A percentile compares a stretch with the other conserved stretches of the same genome.
These are phyloP conservation scores for Boehmeria nivea DNA, from an alignment of 306 rosid genomes.

Conservation along the genomic window DNA sequence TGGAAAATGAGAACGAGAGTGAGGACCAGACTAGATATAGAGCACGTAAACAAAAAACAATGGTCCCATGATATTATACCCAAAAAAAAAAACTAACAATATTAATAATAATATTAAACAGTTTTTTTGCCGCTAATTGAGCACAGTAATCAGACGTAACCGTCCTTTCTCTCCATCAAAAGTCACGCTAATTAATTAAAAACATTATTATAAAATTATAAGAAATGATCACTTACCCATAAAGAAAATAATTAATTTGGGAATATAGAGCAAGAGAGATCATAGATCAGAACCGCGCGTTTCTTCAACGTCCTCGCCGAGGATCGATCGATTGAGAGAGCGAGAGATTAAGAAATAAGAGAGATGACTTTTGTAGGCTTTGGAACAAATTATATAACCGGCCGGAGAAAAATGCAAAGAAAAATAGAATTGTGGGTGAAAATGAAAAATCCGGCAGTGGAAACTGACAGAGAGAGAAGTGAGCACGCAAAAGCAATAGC, in stretches of 20 bases:
- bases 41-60: not conserved
- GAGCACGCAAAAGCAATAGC: conserved; percentile 85
- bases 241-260: no score
- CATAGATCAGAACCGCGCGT: not conserved
- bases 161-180: conserved; percentile 33
- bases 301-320: no score
- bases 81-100: no score
- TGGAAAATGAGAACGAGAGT: no score
- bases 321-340: conserved; percentile 1
- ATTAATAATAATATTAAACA: not conserved
- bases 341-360: conserved; percentile 11
- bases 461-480: conserved; percentile 77
- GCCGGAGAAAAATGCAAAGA: not conserved
- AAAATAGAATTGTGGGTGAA: no score
- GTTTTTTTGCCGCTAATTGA: conserved; percentile 30
- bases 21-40: no score
- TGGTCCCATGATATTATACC: conserved; percentile 37
- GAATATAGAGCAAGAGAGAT: not conserved
- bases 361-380: conserved; percentile 18
- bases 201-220: not conserved
- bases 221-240: not conserved
- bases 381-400: no score
- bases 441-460: conserved; percentile 36
- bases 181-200: conserved; percentile 55
- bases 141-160: conserved; percentile 31